Evolutionary conservation across 1,284 basidiomycete genomes (phyloP), one percentile per base, ranked within the genome.

Genomic region (Rhodotorula glutinis): DNA sequence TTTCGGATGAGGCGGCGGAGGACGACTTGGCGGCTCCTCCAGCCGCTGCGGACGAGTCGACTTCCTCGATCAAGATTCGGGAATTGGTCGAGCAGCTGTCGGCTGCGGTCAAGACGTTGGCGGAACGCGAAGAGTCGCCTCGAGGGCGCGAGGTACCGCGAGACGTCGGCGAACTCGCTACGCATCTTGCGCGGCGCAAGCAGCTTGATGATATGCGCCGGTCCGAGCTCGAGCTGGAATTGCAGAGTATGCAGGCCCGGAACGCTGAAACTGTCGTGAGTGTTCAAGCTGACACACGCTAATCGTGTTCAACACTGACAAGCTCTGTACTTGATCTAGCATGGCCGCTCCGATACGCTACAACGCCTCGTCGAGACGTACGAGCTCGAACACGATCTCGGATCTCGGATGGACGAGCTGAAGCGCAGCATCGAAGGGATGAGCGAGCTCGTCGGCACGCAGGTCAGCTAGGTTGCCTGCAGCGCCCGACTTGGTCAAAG

Each of bases 161-260:
- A 21, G 17, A 4, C 8, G 43, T 44, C 17, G 44, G 25, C 1
- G 57, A 23, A 10, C 14, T 30, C 29, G 13, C 27, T 67, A 17
- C 13, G 29, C 4, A 44, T 19, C 25, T 68, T 7, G 46, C 46
- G 29, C 38, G 38, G 25, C 11, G 69, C 30, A 62, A 53, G 55
- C 30, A 53, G 19, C 65, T 54, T 53, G 56, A 80, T 75, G 57
- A 76, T 77, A 54, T 44, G 76, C 38, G 71, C 79, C 25, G 80
- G 81, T 10, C 88, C 79, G 3, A 82, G 80, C 76, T 90, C 88
- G 0, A 87, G 82, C 4, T 88, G 84, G 49, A 91, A 79, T 72
- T 91, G 88, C 4, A 44, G 17, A 21, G 8, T 16, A 44, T 44
- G 43, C 17, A 44, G 43, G 17, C 5, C 14, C 7, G 17, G 43